phyloP scores from a whole-genome alignment of 768 basidiomycete genomes.

The Hygrocybe coccinea region DNA sequence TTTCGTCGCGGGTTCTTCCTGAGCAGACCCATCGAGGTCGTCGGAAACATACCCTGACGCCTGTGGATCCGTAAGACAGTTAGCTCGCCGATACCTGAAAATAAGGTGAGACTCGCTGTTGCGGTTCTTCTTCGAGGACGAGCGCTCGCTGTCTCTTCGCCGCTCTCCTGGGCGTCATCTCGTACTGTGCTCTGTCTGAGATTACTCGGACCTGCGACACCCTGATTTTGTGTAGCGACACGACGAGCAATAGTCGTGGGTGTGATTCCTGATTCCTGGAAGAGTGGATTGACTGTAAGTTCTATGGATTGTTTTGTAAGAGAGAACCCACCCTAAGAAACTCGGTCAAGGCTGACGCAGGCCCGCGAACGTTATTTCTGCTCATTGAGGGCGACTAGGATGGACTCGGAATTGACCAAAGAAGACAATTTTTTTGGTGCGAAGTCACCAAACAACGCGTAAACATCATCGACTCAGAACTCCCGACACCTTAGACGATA shows the following conservation, averaged over 20 bases:
- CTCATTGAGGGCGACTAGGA: no score
- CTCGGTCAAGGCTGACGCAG: conserved; percentile 78
- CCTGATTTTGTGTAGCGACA: conserved; percentile 19
- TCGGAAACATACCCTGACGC: conserved; percentile 62
- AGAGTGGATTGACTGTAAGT: neutral
- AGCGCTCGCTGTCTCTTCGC: conserved; percentile 12
- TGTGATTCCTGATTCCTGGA: conserved; percentile 46
- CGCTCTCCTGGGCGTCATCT: conserved; percentile 13
- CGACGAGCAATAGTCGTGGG: conserved; percentile 43
- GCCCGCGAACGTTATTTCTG: conserved; percentile 65
- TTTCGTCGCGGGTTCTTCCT: conserved; percentile 33
- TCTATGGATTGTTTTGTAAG: neutral
- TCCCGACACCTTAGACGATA: no score
- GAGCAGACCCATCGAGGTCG: conserved; percentile 60
- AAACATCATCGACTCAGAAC: neutral
- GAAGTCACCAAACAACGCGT: neutral
- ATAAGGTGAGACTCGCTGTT: neutral
- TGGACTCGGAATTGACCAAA: no score
- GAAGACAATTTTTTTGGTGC: no score
- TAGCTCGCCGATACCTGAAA: neutral
- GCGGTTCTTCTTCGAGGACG: conserved; percentile 7
- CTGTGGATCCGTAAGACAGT: conserved; percentile 10
- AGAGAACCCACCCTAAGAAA: conserved; percentile 57
- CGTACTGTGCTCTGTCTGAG: conserved; percentile 12
- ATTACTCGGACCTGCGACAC: conserved; percentile 45